Percentiles rank a stretch among this genome's conserved stretches.
These are phyloP conservation scores for Erysimum cheiranthoides DNA, from an alignment of 345 rosid species.

Conservation along the genomic window DNA sequence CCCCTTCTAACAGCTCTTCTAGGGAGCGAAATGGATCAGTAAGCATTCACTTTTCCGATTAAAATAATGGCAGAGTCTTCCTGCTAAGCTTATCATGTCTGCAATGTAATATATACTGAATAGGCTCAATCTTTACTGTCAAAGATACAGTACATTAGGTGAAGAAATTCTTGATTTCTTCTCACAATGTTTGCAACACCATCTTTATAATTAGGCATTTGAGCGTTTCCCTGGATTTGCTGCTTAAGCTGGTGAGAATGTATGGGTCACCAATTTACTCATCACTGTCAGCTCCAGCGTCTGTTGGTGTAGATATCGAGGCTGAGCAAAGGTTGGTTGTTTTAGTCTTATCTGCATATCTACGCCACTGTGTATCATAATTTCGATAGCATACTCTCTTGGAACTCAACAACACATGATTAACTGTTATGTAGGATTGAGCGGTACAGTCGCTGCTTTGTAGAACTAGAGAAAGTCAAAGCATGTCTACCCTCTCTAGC, in stretches of 20 bases:
- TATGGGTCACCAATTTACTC: slow-evolving; percentile 85
- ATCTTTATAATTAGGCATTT: slow-evolving; percentile 65
- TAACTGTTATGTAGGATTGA: slow-evolving; percentile 60
- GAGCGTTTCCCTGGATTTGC: slow-evolving; percentile 78
- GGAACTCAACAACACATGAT: slow-evolving; percentile 7
- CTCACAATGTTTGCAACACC: not conserved
- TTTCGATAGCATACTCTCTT: not conserved
- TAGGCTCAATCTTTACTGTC: slow-evolving; percentile 5
- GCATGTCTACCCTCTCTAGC: slow-evolving; percentile 61
- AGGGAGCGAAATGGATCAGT: slow-evolving; percentile 90
- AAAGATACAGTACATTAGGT: slow-evolving; percentile 9
- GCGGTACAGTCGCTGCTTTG: slow-evolving; percentile 80
- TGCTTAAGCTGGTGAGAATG: slow-evolving; percentile 84
- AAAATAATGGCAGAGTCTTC: not conserved
- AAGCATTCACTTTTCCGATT: slow-evolving; percentile 33
- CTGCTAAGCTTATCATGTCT: slow-evolving; percentile 12
- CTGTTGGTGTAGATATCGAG: slow-evolving; percentile 97
- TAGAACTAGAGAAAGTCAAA: slow-evolving; percentile 92
- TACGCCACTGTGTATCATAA: not conserved
- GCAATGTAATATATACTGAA: slow-evolving; percentile 2
- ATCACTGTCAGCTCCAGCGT: slow-evolving; percentile 73
- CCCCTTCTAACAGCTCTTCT: slow-evolving; percentile 82
- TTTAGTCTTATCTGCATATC: not conserved
- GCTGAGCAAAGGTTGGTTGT: slow-evolving; percentile 84
- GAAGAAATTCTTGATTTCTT: slow-evolving; percentile 5